Base-by-base conservation (phyloP, 2,329 filamentous ascomycete species). In the Pyricularia sp. region DNA sequence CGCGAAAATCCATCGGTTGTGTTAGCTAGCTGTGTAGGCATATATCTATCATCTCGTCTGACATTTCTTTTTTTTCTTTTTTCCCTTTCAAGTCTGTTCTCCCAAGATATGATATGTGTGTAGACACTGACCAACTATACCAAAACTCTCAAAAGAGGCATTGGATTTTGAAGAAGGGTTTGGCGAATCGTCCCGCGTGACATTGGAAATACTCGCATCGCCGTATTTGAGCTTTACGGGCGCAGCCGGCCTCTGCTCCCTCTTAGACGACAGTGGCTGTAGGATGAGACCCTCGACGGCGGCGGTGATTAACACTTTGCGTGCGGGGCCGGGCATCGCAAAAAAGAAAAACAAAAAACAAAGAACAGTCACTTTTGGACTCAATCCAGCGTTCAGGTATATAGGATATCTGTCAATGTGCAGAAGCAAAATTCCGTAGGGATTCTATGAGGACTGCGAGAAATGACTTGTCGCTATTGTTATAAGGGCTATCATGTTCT, bases 201-300 rank as follows among this genome's bases (percentile, higher is more conserved):
- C 74, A 4, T 79, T 72, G 5, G 82, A 81, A 30, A 87, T 76
- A 3, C 80, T 76, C n/a, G 81, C 81, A 75, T 87, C 85, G 66
- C 82, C 84, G 74, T 96, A 97, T 73, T 88, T 88, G 71, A 97
- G 85, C 74, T 87, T 88, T 68, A 93, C 83, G 26, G 88, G 83
- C 70, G 65, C 68, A 12, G 81, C 77, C 30, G 85, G 79, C 58
- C 82, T 79, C 77, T 86, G 84, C 75, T 88, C 85, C 75, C 88
- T 88, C 77, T 88, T 88, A 68, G 82, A 79, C 23, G 86, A 83
- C 33, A 91, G 81, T 30, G 92, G 90, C 75, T 95, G 92, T 64
- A 97, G 84, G 72, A 97, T 83, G 68, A 97, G 84, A 69, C 93
- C 93, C 75, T 97, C 93, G 68, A 90, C 87, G 30, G 92, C 89